Evolutionary conservation across 2,329 filamentous ascomycete genomes (phyloP).

Genomic region (Fusarium oxysporum): DNA sequence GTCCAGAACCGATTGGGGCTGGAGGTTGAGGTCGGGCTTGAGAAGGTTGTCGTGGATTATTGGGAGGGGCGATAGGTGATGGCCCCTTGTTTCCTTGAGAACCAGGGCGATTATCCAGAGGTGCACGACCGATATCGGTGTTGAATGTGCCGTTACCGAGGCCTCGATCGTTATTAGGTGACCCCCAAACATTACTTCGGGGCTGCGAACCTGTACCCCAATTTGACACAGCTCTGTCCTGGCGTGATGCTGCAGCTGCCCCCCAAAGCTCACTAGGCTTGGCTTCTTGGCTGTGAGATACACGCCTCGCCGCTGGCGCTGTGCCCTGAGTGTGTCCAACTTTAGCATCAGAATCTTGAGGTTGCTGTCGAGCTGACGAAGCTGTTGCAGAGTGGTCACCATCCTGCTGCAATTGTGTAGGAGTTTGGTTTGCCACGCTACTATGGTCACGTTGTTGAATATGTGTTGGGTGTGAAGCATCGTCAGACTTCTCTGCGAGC

Average conservation of each 20-base stretch:
- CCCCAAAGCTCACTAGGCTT: conserved; percentile 54
- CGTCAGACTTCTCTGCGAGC: conserved; percentile 56
- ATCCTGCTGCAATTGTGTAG: conserved; percentile 38
- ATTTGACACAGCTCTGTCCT: conserved; percentile 60
- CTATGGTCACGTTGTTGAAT: conserved; percentile 51
- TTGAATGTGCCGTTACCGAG: conserved; percentile 84
- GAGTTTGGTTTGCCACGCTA: conserved; percentile 2
- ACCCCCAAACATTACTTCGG: conserved; percentile 80
- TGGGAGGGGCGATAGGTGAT: conserved; percentile 58
- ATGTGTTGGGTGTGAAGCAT: conserved; percentile 45
- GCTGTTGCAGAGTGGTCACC: conserved; percentile 7
- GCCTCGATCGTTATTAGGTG: conserved; percentile 75
- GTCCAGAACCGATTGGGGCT: conserved; percentile 49
- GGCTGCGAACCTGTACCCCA: conserved; percentile 62
- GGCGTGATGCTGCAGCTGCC: conserved; percentile 51
- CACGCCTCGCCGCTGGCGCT: conserved; percentile 42
- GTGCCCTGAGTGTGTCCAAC: conserved; percentile 24
- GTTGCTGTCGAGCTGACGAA: conserved; percentile 16
- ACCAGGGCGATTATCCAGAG: conserved; percentile 51
- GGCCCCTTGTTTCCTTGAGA: conserved; percentile 54
- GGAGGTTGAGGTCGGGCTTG: conserved; percentile 48
- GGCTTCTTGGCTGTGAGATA: conserved; percentile 50
- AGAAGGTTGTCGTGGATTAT: conserved; percentile 37
- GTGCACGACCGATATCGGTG: conserved; percentile 65
- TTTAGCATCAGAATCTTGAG: conserved; percentile 23